A percentile compares a stretch with the other conserved stretches of the same genome.
Conservation (phyloP, 2,329 filamentous ascomycete species). For the Ophiostoma sp. region DNA sequence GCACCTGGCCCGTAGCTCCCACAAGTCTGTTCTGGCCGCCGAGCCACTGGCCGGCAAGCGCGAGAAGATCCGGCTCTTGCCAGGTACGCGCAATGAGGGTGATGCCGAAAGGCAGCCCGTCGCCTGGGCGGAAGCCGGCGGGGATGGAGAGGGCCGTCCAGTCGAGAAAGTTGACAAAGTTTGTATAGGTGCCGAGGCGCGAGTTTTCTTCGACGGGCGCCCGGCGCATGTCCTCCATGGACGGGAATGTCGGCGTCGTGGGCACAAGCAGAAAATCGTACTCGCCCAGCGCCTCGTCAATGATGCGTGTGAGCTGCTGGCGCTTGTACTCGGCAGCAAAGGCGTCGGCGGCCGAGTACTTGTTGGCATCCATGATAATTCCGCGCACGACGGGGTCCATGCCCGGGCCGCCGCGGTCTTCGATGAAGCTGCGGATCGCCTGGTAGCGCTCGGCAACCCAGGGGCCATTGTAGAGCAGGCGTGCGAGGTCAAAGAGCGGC, state of each 20-base stretch:
- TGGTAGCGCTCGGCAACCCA: constrained; percentile 55
- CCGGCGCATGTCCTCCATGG: constrained; percentile 45
- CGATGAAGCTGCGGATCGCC: constrained; percentile 45
- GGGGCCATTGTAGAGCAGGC: constrained; percentile 52
- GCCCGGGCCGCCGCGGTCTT: constrained; percentile 29
- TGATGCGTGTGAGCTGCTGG: constrained; percentile 39
- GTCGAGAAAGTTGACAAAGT: constrained; percentile 58
- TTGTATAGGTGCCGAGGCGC: constrained; percentile 51
- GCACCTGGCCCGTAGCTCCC: constrained; percentile 31
- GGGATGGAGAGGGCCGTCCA: constrained; percentile 51
- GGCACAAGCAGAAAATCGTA: constrained; percentile 50
- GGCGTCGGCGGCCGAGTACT: constrained; percentile 43
- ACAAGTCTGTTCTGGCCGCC: constrained; percentile 30
- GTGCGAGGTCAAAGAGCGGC: constrained; percentile 47
- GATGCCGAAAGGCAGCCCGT: constrained; percentile 38
- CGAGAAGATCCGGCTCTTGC: constrained; percentile 35
- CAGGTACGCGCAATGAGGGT: constrained; percentile 37
- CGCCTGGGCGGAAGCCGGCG: constrained; percentile 37
- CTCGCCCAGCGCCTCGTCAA: constrained; percentile 36
- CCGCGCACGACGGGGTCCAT: constrained; percentile 37
- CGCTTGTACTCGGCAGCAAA: constrained; percentile 40
- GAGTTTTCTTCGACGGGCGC: constrained; percentile 53
- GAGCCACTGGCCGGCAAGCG: constrained; percentile 28
- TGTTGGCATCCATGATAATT: constrained; percentile 38
- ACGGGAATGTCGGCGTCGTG: constrained; percentile 50